These are phyloP conservation scores for Ceratocystis smalleyi DNA, from an alignment of 2,329 filamentous ascomycete genomes.

Conservation along the genomic window DNA sequence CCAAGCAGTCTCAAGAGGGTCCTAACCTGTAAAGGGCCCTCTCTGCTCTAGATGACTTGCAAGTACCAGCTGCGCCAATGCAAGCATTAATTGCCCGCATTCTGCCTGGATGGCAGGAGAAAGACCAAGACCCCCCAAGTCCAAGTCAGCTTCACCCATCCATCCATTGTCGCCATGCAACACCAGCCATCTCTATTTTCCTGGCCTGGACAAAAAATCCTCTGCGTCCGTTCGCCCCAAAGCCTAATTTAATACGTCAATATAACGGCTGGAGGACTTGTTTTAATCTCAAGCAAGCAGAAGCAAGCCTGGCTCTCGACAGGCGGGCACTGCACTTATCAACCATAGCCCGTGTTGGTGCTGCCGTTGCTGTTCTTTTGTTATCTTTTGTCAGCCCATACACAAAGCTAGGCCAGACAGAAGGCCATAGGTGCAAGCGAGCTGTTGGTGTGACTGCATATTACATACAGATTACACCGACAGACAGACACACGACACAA, in stretches of 20 bases:
- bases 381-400: not conserved
- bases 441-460: not conserved
- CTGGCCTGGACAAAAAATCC: not conserved
- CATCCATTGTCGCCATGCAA: not conserved
- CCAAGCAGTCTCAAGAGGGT: not conserved
- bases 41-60: not conserved
- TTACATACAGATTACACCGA: not conserved
- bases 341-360: too few species aligned
- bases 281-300: too few species aligned
- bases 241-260: too few species aligned
- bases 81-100: conserved; percentile 2
- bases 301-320: too few species aligned
- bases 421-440: not conserved
- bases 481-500: not conserved
- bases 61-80: not conserved
- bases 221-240: not conserved
- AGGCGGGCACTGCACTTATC: too few species aligned
- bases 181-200: not conserved
- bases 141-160: not conserved
- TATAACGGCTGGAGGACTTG: too few species aligned
- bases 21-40: not conserved
- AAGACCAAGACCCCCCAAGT: not conserved
- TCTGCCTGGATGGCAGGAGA: not conserved
- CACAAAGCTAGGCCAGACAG: not conserved
- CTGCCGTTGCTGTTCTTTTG: too few species aligned